Evolutionary conservation across 192 early-diverging fungal genomes (phyloP), one percentile per base, ranked within the genome.

Genomic region (Entomortierella beljakovae): DNA sequence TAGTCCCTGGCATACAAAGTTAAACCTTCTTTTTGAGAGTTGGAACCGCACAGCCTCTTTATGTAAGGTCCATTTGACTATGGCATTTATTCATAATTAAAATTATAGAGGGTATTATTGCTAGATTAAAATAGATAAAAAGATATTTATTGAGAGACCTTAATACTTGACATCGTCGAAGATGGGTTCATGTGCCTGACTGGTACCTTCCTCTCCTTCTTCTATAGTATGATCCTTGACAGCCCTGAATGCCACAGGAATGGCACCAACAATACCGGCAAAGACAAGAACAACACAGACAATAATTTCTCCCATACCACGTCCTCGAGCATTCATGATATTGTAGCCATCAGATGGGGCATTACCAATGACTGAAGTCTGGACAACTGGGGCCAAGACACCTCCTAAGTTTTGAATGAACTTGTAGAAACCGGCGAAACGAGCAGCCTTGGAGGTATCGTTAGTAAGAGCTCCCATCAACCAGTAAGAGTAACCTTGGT

Each of bases 391-490:
- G 31, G 74, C 74, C n/a, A 79, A 34, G 56, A 79, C 37, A 69
- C 60, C 74, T 23, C 74, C 74, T 54, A 79, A 58, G 67, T 79
- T 79, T 61, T 79, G 74, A 49, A 64, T 32, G 22, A 79, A 79
- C 74, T 79, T 79, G 74, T 79, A 79, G 61, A 79, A 79, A 69
- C 74, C 95, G 57, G 89, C 86, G 71, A 88, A 94, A 52, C 90
- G 90, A 37, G 92, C 86, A 63, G 90, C 85, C 68, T 83, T 77
- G 81, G 88, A 87, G 68, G 87, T 86, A 74, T 96, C 92, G 84
- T 95, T 95, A 26, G 93, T 90, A 57, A 95, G 82, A 34, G 94
- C 87, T 26, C 94, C 95, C 71, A 96, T 90, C 31, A 96, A 70
- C 93, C 94, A 96, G 90, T 96, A 95, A 5, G 82, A 77, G 64